Percentiles rank a stretch among this genome's conserved stretches.
These are phyloP conservation scores for Epithemia pelagica DNA, from an alignment of 108 stramenopile species.

Conservation along the genomic window DNA sequence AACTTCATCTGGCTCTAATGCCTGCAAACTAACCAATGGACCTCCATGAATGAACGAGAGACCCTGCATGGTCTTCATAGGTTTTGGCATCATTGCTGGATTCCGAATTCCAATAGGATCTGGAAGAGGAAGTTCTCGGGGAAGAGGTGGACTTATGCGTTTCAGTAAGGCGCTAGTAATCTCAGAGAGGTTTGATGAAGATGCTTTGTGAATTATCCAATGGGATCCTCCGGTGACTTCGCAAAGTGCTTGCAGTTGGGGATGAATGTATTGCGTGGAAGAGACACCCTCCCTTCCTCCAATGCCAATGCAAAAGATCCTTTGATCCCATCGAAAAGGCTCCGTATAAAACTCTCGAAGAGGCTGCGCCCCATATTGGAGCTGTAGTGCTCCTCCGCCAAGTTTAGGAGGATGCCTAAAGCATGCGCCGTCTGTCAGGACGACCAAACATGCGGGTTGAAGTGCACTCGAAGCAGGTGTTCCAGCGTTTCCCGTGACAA, in stretches of 20 bases:
- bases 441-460: slow-evolving; percentile 71
- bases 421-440: slow-evolving; percentile 77
- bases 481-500: slow-evolving; percentile 28
- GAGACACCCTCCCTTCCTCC: slow-evolving; percentile 25
- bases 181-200: slow-evolving; percentile 31
- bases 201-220: slow-evolving; percentile 39
- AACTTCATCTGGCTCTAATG: slow-evolving; percentile 41
- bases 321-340: slow-evolving; percentile 84
- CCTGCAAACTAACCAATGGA: slow-evolving; percentile 64
- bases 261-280: slow-evolving; percentile 50
- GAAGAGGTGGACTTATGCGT: slow-evolving; percentile 8
- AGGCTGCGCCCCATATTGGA: slow-evolving; percentile 61
- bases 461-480: slow-evolving; percentile 39
- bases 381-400: slow-evolving; percentile 63
- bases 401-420: slow-evolving; percentile 41
- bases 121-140: slow-evolving; percentile 11
- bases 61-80: background rate
- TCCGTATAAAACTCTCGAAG: slow-evolving; percentile 70
- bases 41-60: slow-evolving; percentile 58
- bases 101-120: too few relatives aligned
- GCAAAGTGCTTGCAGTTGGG: slow-evolving; percentile 58
- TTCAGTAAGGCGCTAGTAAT: slow-evolving; percentile 15
- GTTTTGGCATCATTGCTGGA: too few relatives aligned
- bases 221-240: slow-evolving; percentile 80
- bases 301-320: slow-evolving; percentile 65